These are phyloP conservation scores for Talaromyces funiculosus DNA, from an alignment of 2,329 filamentous ascomycete genomes.

Conservation along the genomic window DNA sequence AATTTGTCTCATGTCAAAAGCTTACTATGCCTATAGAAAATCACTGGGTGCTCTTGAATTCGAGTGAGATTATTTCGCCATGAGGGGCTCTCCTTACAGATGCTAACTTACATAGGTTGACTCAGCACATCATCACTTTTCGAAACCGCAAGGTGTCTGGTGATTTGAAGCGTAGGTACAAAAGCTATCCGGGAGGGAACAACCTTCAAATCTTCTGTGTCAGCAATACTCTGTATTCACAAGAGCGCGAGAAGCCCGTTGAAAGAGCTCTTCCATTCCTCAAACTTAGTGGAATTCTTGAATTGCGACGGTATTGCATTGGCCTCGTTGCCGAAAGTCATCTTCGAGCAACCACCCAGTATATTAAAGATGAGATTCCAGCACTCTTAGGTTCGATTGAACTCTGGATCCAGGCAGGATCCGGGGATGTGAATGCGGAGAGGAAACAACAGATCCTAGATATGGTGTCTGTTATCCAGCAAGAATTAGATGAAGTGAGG, in stretches of 20 bases:
- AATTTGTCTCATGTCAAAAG: neutral
- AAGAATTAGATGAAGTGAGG: slow-evolving; percentile 5
- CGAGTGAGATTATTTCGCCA: slow-evolving; percentile 2
- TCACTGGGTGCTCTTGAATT: neutral
- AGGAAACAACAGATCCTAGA: slow-evolving; percentile 2
- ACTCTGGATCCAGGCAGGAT: slow-evolving; percentile 4
- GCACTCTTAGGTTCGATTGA: slow-evolving; percentile 5
- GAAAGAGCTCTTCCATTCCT: slow-evolving; percentile 4
- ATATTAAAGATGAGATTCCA: slow-evolving; percentile 5
- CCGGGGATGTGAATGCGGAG: slow-evolving; percentile 4
- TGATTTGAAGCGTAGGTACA: neutral
- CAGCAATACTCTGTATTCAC: slow-evolving; percentile 4
- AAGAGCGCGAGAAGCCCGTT: neutral
- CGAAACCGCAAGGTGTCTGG: neutral
- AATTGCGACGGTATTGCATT: slow-evolving; percentile 9
- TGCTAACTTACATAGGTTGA: slow-evolving; percentile 1
- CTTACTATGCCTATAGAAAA: neutral
- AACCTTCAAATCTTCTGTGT: slow-evolving; percentile 4
- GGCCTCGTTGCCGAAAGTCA: slow-evolving; percentile 6
- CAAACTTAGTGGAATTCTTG: slow-evolving; percentile 1
- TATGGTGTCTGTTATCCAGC: neutral
- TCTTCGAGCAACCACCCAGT: neutral
- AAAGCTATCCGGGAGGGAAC: neutral
- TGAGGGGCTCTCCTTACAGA: neutral
- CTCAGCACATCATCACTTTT: neutral